Percentiles rank a stretch among this genome's conserved stretches.
These are phyloP conservation scores for Microdochium paspali DNA, from an alignment of 2,329 filamentous ascomycete species.

Conservation along the genomic window DNA sequence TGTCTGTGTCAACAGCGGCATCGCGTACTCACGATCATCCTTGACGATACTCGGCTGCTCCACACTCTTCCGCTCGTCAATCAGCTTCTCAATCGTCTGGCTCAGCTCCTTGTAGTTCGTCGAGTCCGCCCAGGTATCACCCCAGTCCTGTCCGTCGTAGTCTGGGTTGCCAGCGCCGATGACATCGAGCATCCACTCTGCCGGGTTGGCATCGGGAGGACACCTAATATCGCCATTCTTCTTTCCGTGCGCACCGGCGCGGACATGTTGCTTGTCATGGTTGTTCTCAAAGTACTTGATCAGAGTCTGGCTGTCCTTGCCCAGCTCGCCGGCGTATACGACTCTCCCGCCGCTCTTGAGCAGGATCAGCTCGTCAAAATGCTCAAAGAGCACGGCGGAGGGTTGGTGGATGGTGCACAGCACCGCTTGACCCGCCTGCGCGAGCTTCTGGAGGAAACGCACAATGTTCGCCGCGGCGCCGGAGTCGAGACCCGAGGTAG, in stretches of 20 bases:
- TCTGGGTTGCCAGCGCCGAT: slow-evolving; percentile 55
- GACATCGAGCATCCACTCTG: slow-evolving; percentile 46
- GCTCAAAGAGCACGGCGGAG: slow-evolving; percentile 43
- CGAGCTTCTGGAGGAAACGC: slow-evolving; percentile 50
- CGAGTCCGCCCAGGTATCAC: slow-evolving; percentile 48
- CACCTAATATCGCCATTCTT: no score
- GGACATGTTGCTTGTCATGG: background rate
- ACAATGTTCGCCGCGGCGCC: slow-evolving; percentile 53
- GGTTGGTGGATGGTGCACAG: slow-evolving; percentile 54
- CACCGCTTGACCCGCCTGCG: slow-evolving; percentile 49
- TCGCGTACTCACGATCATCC: slow-evolving; percentile 53
- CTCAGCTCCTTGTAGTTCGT: slow-evolving; percentile 33
- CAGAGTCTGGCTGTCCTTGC: slow-evolving; percentile 34
- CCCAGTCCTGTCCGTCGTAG: slow-evolving; percentile 52
- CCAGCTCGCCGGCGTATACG: slow-evolving; percentile 45
- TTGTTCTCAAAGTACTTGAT: slow-evolving; percentile 39
- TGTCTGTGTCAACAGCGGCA: slow-evolving; percentile 45
- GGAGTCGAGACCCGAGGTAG: slow-evolving; percentile 47
- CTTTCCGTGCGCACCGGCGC: slow-evolving; percentile 26
- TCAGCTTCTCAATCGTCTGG: slow-evolving; percentile 42
- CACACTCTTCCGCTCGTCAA: slow-evolving; percentile 30
- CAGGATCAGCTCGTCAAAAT: slow-evolving; percentile 46
- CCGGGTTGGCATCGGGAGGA: slow-evolving; percentile 37
- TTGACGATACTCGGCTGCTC: slow-evolving; percentile 26
- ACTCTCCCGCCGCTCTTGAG: slow-evolving; percentile 43